Percentiles rank a stretch among this genome's conserved stretches.
phyloP scores from a whole-genome alignment of 345 rosid species.

The Trapa bicornis region DNA sequence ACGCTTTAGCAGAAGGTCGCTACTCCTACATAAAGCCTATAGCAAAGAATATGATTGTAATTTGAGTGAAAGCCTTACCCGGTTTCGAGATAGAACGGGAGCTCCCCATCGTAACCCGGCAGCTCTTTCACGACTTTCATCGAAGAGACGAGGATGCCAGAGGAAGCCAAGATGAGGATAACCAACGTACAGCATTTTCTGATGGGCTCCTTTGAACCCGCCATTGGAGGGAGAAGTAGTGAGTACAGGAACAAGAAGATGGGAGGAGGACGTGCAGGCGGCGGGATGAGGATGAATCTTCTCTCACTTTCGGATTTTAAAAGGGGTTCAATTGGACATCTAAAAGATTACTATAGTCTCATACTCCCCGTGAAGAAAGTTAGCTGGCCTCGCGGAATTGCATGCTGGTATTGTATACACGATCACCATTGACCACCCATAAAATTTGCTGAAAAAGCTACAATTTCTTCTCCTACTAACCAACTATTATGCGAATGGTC shows the following conservation, averaged over 20 bases:
- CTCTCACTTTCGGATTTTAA: not conserved
- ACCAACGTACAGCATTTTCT: not conserved
- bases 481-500: too few relatives aligned
- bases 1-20: not conserved
- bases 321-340: too few relatives aligned
- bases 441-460: too few relatives aligned
- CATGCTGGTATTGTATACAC: too few relatives aligned
- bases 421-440: too few relatives aligned
- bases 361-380: not conserved
- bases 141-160: slow-evolving; percentile 6
- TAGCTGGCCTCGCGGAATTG: not conserved
- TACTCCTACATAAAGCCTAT: not conserved
- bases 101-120: slow-evolving; percentile 22
- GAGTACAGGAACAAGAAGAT: too few relatives aligned
- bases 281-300: not conserved
- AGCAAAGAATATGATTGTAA: too few relatives aligned
- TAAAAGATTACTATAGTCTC: not conserved
- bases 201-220: not conserved
- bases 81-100: slow-evolving; percentile 27
- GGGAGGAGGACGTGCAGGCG: not conserved
- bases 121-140: slow-evolving; percentile 15
- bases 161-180: slow-evolving; percentile 1
- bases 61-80: slow-evolving; percentile 10
- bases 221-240: not conserved
- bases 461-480: too few relatives aligned